A percentile compares a stretch with the other conserved stretches of the same genome.
Conservation (phyloP, 495 filamentous ascomycete species). For the Aspergillus panamensis region DNA sequence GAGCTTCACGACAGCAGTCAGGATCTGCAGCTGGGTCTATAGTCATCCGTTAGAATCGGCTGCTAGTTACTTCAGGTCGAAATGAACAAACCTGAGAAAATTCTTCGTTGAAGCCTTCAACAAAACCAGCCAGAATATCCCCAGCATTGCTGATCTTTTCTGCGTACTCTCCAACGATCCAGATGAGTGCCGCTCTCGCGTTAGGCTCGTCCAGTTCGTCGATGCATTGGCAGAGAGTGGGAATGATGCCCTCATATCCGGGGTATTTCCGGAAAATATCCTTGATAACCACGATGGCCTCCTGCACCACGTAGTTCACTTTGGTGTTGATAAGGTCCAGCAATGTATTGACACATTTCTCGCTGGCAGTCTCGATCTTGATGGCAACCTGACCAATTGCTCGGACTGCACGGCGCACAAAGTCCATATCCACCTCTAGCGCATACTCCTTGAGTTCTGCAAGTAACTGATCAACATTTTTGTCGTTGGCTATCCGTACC, state of each 20-base stretch:
- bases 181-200: slow-evolving; percentile 87
- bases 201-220: slow-evolving; percentile 95
- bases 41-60: slow-evolving; percentile 13
- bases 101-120: slow-evolving; percentile 89
- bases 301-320: slow-evolving; percentile 98
- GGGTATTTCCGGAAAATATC: slow-evolving; percentile 98
- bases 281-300: slow-evolving; percentile 96
- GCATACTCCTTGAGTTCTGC: slow-evolving; percentile 96
- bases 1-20: slow-evolving; percentile 94
- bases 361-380: slow-evolving; percentile 91
- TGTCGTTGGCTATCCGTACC: slow-evolving; percentile 98
- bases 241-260: slow-evolving; percentile 96
- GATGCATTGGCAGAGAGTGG: slow-evolving; percentile 92
- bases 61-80: not conserved
- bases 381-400: slow-evolving; percentile 97
- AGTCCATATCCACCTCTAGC: slow-evolving; percentile 98
- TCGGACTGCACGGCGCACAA: slow-evolving; percentile 87
- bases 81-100: slow-evolving; percentile 66
- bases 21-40: slow-evolving; percentile 88
- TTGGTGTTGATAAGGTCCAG: slow-evolving; percentile 94
- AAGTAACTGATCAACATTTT: slow-evolving; percentile 91
- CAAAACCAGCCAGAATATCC: slow-evolving; percentile 80
- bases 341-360: slow-evolving; percentile 91
- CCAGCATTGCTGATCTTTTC: slow-evolving; percentile 98
- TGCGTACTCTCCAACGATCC: slow-evolving; percentile 98